These are phyloP conservation scores for Aspergillus fijiensis DNA, from an alignment of 2,329 filamentous ascomycete species.

Conservation along the genomic window DNA sequence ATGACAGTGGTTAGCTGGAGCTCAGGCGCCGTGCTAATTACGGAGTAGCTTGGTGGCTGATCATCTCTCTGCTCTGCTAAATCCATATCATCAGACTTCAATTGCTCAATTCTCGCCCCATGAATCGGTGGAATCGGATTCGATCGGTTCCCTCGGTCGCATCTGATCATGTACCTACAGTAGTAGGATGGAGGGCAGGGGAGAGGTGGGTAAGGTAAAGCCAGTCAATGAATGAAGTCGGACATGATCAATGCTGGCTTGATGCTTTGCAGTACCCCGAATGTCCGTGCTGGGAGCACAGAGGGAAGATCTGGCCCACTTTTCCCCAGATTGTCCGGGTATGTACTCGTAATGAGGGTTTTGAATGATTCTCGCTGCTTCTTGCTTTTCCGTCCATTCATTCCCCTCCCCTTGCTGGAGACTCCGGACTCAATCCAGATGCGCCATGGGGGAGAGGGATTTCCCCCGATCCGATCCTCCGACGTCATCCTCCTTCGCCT, in stretches of 20 bases:
- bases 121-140: not conserved
- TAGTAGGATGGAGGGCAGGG: not conserved
- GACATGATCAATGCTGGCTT: not conserved
- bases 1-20: not conserved
- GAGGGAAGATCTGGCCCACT: conserved; percentile 24
- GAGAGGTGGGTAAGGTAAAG: not conserved
- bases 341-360: not conserved
- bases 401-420: not conserved
- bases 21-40: not conserved
- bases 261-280: conserved; percentile 8
- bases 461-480: not conserved
- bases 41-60: not conserved
- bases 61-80: conserved; percentile 5
- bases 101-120: not conserved
- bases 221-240: not conserved
- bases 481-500: not conserved
- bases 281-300: conserved; percentile 20
- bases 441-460: not conserved
- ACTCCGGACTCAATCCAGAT: not conserved
- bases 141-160: not conserved
- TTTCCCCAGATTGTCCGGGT: conserved; percentile 23
- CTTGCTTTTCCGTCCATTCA: not conserved
- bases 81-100: not conserved
- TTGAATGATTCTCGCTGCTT: not conserved
- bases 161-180: conserved; percentile 7